Percentiles rank a stretch among this genome's conserved stretches.
These are phyloP conservation scores for Protostelium mycophagum DNA, from an alignment of 78 protist genomes.

Conservation along the genomic window DNA sequence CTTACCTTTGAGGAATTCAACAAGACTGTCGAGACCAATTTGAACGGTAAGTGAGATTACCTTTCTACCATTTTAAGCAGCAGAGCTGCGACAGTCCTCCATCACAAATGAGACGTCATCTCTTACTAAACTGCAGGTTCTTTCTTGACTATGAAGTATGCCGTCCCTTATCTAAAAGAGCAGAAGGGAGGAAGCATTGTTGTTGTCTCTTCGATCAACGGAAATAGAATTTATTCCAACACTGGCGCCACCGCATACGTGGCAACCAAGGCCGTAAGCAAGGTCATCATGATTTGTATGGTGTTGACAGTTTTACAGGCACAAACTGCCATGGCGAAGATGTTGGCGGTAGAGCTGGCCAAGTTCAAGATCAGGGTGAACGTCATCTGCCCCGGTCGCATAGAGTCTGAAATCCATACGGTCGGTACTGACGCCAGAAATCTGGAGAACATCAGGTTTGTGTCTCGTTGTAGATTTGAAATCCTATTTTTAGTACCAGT, in stretches of 20 bases:
- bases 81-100: no score
- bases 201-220: background rate
- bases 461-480: no score
- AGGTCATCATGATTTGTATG: no score
- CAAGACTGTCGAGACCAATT: background rate
- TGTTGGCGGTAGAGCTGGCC: background rate
- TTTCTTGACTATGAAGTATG: background rate
- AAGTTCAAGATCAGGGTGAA: background rate
- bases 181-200: background rate
- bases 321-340: background rate
- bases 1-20: background rate
- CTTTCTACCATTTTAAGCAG: background rate
- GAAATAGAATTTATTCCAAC: background rate
- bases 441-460: background rate
- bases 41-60: background rate
- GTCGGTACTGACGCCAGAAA: background rate
- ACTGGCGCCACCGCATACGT: background rate
- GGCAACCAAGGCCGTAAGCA: background rate
- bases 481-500: no score
- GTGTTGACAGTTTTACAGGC: no score
- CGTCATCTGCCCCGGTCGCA: background rate
- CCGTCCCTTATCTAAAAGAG: background rate
- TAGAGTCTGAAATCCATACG: background rate
- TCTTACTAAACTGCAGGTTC: no score
- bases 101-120: no score